Evolutionary conservation across 2,329 filamentous ascomycete genomes (phyloP), one percentile per base, ranked within the genome.

Genomic region (Chaetomiaceae sp.): DNA sequence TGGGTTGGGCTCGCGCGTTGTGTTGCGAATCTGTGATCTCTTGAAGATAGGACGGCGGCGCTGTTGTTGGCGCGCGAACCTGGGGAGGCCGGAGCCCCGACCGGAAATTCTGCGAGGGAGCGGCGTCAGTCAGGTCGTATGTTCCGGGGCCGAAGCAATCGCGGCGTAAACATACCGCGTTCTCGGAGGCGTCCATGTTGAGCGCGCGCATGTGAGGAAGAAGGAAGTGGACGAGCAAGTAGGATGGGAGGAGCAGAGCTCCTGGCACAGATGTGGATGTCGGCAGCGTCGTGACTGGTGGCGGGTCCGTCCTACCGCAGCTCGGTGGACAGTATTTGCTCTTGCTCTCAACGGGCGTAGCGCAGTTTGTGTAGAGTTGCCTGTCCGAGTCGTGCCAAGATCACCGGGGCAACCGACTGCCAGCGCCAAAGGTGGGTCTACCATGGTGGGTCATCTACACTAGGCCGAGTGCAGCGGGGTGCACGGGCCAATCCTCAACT

Each of bases 11-110:
- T 41, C 78, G 74, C 35, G 72, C 63, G 60, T 84, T 83, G 63
- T 67, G 70, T 57, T 83, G 76, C n/a, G 79, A 81, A 7, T 81
- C 75, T 57, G 68, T 73, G 54, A 79, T 74, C 58, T 82, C 78
- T 9, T 70, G 63, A 14, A 82, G 69, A 38, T 60, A 63, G 35
- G 36, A 34, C n/a, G 32, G 26, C 20, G 22, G 33, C 15, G 33
- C 12, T 3, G 27, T 17, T 12, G 32, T 42, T 27, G 46, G 20
- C 18, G 47, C 39, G 20, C 44, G 47, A 26, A 52, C 36, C 27
- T 38, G 55, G 10, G 58, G 54, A n/a, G 52, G 50, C n/a, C 55
- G 52, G 18, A 56, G 45, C 24, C 48, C 50, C 19, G 63, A 56
- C 36, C 52, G 58, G 20, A 53, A 53, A n/a, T 40, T 43, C 42